Conservation (phyloP, 2,329 filamentous ascomycete species). For the Ascochyta rabiei region DNA sequence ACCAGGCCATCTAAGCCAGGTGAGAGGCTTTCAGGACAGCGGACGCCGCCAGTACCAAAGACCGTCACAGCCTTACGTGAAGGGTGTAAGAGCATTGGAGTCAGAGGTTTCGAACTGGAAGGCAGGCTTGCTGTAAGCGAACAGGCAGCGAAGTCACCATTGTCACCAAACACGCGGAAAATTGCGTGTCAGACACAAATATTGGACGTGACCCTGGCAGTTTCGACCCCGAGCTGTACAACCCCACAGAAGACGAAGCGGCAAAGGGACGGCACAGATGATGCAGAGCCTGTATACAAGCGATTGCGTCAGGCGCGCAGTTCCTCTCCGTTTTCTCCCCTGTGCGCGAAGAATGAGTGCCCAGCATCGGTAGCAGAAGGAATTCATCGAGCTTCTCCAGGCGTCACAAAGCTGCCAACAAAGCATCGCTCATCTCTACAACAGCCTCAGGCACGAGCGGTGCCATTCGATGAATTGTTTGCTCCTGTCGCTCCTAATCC, state of each 20-base stretch:
- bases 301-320: background rate
- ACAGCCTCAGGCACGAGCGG: background rate
- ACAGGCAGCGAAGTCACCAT: background rate
- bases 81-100: background rate
- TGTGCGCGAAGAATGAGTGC: background rate
- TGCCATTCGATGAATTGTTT: background rate
- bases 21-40: background rate
- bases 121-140: background rate
- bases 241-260: background rate
- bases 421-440: background rate
- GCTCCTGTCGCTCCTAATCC: conserved; percentile 5
- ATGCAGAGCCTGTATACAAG: background rate
- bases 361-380: no score
- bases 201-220: background rate
- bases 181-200: background rate
- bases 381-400: no score
- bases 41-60: no score
- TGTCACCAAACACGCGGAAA: background rate
- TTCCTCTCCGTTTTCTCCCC: background rate
- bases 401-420: no score
- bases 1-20: background rate
- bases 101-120: background rate
- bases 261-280: background rate
- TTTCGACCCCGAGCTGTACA: background rate
- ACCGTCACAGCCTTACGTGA: no score